phyloP scores from a whole-genome alignment of 106 monocot species.

The Dioscorea zingiberensis region DNA sequence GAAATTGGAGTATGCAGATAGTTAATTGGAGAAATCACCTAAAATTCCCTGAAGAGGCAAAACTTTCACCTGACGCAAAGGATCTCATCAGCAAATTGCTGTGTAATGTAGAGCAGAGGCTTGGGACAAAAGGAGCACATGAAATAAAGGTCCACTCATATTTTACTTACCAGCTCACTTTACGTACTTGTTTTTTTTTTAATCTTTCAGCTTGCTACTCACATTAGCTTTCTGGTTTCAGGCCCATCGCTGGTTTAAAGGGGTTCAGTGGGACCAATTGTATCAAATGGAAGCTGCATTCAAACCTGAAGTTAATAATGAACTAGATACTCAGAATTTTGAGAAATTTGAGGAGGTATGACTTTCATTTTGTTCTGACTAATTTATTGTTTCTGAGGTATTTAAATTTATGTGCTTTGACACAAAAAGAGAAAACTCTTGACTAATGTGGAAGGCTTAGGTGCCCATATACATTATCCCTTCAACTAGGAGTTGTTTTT shows the following conservation, averaged over 20 bases:
- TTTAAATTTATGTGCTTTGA: background rate
- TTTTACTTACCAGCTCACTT: too few species aligned
- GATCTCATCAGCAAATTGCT: conserved; percentile 84
- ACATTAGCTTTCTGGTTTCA: conserved; percentile 16
- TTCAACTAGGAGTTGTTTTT: background rate
- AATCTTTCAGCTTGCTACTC: background rate
- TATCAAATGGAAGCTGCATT: conserved; percentile 98
- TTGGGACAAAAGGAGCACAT: conserved; percentile 87
- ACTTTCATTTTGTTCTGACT: background rate
- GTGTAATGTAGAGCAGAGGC: conserved; percentile 93
- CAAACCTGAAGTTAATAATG: conserved; percentile 82
- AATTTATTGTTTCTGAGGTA: background rate
- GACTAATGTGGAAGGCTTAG: background rate
- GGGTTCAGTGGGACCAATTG: conserved; percentile 64
- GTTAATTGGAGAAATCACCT: conserved; percentile 96
- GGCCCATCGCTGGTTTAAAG: conserved; percentile 93
- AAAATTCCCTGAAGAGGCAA: conserved; percentile 98
- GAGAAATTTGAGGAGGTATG: conserved; percentile 98
- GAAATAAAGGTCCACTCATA: conserved; percentile 83
- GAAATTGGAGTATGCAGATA: conserved; percentile 44
- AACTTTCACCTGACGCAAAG: conserved; percentile 91
- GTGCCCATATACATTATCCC: background rate
- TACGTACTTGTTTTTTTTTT: background rate
- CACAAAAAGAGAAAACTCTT: background rate
- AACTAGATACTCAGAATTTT: conserved; percentile 94